These are phyloP conservation scores for Gentiana straminea DNA, from an alignment of 257 asterid genomes.

Conservation along the genomic window DNA sequence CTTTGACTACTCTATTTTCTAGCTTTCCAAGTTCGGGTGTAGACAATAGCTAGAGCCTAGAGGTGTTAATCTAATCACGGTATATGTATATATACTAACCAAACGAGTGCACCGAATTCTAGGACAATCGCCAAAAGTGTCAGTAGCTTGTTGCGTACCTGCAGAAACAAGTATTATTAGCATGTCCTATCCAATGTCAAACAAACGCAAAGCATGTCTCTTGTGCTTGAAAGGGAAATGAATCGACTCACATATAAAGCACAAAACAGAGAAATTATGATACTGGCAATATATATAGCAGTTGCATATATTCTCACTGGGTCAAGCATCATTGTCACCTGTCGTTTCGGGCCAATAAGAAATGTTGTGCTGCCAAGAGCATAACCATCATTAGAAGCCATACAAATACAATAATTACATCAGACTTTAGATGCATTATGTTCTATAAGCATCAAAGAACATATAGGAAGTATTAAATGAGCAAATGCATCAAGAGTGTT, in stretches of 20 bases:
- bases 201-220: slow-evolving; percentile 3
- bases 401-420: not conserved
- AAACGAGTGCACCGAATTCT: slow-evolving; percentile 89
- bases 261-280: slow-evolving; percentile 73
- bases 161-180: too few relatives aligned
- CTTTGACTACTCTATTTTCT: too few relatives aligned
- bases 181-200: too few relatives aligned
- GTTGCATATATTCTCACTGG: slow-evolving; percentile 93
- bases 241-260: slow-evolving; percentile 82
- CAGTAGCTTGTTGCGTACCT: slow-evolving; percentile 86
- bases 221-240: slow-evolving; percentile 11
- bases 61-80: too few relatives aligned
- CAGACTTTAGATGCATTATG: too few relatives aligned
- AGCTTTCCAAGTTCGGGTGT: too few relatives aligned
- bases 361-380: slow-evolving; percentile 93
- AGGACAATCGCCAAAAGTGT: slow-evolving; percentile 69
- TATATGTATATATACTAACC: slow-evolving; percentile 58
- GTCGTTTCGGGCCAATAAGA: slow-evolving; percentile 96
- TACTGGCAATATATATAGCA: slow-evolving; percentile 92
- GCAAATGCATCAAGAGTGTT: too few relatives aligned
- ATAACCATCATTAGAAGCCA: slow-evolving; percentile 23
- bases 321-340: slow-evolving; percentile 93
- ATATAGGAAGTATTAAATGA: too few relatives aligned
- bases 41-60: too few relatives aligned
- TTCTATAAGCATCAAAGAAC: slow-evolving; percentile 2